A percentile compares a stretch with the other conserved stretches of the same genome.
phyloP scores from a whole-genome alignment of 176 grass and related monocot species.

The Poa pratensis region DNA sequence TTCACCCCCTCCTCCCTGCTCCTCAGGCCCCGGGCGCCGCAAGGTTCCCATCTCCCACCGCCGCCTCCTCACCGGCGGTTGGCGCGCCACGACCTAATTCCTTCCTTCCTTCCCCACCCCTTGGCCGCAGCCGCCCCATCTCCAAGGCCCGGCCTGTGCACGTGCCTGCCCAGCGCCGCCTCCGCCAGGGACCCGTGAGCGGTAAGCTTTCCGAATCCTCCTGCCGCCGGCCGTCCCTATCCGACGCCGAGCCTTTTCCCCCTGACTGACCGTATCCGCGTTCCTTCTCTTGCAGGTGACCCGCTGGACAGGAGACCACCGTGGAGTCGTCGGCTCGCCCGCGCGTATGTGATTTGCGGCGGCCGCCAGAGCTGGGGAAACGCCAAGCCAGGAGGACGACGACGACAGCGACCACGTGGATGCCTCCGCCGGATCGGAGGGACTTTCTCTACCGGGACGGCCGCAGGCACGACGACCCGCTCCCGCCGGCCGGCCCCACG shows the following conservation, averaged over 20 bases:
- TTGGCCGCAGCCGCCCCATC: background rate
- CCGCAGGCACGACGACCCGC: constrained; percentile 54
- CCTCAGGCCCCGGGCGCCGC: background rate
- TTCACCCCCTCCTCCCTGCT: background rate
- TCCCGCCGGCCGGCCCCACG: constrained; percentile 37
- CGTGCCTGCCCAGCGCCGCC: background rate
- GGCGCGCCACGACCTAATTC: background rate
- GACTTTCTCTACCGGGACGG: constrained; percentile 74
- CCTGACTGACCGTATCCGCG: background rate
- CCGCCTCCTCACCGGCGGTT: background rate
- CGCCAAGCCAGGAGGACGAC: constrained; percentile 37
- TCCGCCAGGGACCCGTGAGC: constrained; percentile 4
- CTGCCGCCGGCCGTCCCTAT: background rate
- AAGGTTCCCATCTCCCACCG: background rate
- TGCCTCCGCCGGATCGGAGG: constrained; percentile 79
- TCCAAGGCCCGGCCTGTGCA: background rate
- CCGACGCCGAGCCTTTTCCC: background rate
- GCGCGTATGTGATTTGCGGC: constrained; percentile 52
- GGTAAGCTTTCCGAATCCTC: background rate
- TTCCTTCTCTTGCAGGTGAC: constrained; percentile 12
- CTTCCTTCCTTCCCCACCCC: background rate
- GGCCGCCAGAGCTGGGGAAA: constrained; percentile 36
- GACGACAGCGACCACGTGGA: constrained; percentile 59
- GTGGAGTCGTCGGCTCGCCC: constrained; percentile 29
- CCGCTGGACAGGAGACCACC: background rate